Conservation (phyloP, 1,284 basidiomycete genomes). For the Malassezia arunalokei region DNA sequence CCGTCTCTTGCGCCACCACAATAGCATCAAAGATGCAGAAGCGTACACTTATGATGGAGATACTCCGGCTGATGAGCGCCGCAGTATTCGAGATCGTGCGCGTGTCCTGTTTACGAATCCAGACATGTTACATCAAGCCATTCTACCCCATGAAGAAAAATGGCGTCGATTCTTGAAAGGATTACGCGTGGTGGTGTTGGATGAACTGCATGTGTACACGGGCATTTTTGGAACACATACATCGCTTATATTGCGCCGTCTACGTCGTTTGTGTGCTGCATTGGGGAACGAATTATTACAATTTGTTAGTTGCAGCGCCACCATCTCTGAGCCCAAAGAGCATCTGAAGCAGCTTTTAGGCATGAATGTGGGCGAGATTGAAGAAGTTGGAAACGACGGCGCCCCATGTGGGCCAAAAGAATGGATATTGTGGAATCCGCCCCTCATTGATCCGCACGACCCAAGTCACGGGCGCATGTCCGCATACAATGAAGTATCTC, state of each 20-base stretch:
- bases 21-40: slow-evolving; percentile 55
- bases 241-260: slow-evolving; percentile 42
- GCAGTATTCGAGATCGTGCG: slow-evolving; percentile 46
- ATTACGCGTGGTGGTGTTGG: slow-evolving; percentile 67
- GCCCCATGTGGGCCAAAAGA: slow-evolving; percentile 67
- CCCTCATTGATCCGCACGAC: slow-evolving; percentile 55
- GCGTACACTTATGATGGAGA: slow-evolving; percentile 80
- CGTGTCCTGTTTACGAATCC: slow-evolving; percentile 52
- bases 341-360: slow-evolving; percentile 54
- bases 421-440: slow-evolving; percentile 51
- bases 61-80: slow-evolving; percentile 57
- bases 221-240: slow-evolving; percentile 40
- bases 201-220: slow-evolving; percentile 68
- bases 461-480: slow-evolving; percentile 55
- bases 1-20: slow-evolving; percentile 54
- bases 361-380: slow-evolving; percentile 35
- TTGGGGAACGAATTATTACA: slow-evolving; percentile 62
- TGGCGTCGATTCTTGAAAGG: slow-evolving; percentile 65
- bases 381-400: slow-evolving; percentile 67
- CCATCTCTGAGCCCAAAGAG: slow-evolving; percentile 60
- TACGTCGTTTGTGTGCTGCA: slow-evolving; percentile 68
- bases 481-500: slow-evolving; percentile 61
- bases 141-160: slow-evolving; percentile 68
- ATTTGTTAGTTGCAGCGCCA: slow-evolving; percentile 81
- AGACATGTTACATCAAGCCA: slow-evolving; percentile 74